phyloP scores from a whole-genome alignment of 2,329 filamentous ascomycete genomes.

The Fonsecaea nubica region DNA sequence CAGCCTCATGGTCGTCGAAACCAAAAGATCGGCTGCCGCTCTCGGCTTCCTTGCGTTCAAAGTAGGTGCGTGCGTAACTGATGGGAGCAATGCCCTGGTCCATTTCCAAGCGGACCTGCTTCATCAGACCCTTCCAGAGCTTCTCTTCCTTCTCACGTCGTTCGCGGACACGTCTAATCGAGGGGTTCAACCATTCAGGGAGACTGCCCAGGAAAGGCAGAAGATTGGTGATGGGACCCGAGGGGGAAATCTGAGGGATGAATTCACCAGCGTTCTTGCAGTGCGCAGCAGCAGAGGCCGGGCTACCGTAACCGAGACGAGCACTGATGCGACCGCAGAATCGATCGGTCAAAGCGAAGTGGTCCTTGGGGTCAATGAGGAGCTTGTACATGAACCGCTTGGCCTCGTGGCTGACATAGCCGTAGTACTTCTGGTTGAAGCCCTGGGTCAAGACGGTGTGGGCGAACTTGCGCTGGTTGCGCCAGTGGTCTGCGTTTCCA shows the following conservation, averaged over 20 bases:
- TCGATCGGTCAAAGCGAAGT: constrained; percentile 41
- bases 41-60: constrained; percentile 39
- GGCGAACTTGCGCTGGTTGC: constrained; percentile 42
- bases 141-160: constrained; percentile 42
- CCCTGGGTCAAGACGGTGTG: constrained; percentile 41
- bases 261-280: constrained; percentile 43
- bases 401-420: constrained; percentile 40
- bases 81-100: constrained; percentile 38
- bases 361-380: constrained; percentile 40
- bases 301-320: constrained; percentile 39
- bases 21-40: constrained; percentile 34
- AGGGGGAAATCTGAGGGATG: constrained; percentile 42
- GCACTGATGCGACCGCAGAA: constrained; percentile 40
- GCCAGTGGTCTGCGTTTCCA: constrained; percentile 37
- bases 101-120: constrained; percentile 39
- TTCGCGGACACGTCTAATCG: constrained; percentile 37
- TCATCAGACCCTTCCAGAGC: constrained; percentile 42
- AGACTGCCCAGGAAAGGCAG: constrained; percentile 39
- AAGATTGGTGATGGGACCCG: constrained; percentile 40
- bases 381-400: constrained; percentile 42
- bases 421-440: constrained; percentile 42
- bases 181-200: constrained; percentile 41
- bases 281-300: constrained; percentile 39
- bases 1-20: constrained; percentile 41
- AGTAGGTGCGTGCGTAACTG: constrained; percentile 40